phyloP scores from a whole-genome alignment of 352 stramenopile genomes.

The Pythium oligandrum region DNA sequence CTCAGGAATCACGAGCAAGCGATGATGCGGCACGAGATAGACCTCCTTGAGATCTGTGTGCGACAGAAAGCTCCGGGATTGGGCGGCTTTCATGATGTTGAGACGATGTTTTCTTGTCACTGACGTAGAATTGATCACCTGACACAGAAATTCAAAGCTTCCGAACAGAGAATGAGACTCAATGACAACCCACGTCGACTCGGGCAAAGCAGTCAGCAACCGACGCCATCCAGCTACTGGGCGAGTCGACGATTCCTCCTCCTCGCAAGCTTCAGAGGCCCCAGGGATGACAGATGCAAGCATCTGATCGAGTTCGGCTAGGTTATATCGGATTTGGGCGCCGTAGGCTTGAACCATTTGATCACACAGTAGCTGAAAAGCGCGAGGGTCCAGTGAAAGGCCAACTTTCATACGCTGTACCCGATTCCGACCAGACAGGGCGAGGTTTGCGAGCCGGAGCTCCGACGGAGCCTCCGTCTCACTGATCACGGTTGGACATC shows the following conservation, averaged over 20 bases:
- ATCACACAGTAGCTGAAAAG: slow-evolving; percentile 6
- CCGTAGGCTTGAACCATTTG: slow-evolving; percentile 15
- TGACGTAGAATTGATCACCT: neutral
- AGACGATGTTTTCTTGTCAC: neutral
- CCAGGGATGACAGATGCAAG: neutral
- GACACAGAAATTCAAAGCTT: slow-evolving; percentile 9
- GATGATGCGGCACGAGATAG: slow-evolving; percentile 12
- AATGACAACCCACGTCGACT: slow-evolving; percentile 3
- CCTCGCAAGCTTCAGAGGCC: too few species aligned
- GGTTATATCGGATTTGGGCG: slow-evolving; percentile 10
- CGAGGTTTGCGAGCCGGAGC: too few species aligned
- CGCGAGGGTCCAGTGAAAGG: slow-evolving; percentile 12
- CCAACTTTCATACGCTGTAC: slow-evolving; percentile 11
- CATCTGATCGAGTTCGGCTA: neutral
- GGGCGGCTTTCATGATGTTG: slow-evolving; percentile 3
- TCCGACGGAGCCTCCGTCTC: too few species aligned
- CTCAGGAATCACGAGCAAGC: neutral
- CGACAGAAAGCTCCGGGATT: neutral
- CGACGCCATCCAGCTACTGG: slow-evolving; percentile 1
- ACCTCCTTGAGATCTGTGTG: slow-evolving; percentile 7
- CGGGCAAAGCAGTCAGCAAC: neutral
- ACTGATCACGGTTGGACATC: too few species aligned
- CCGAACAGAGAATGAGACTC: slow-evolving; percentile 1
- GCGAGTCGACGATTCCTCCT: too few species aligned
- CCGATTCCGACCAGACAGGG: slow-evolving; percentile 1